Conservation (phyloP, 768 basidiomycete species). For the Cystoderma amianthinum region DNA sequence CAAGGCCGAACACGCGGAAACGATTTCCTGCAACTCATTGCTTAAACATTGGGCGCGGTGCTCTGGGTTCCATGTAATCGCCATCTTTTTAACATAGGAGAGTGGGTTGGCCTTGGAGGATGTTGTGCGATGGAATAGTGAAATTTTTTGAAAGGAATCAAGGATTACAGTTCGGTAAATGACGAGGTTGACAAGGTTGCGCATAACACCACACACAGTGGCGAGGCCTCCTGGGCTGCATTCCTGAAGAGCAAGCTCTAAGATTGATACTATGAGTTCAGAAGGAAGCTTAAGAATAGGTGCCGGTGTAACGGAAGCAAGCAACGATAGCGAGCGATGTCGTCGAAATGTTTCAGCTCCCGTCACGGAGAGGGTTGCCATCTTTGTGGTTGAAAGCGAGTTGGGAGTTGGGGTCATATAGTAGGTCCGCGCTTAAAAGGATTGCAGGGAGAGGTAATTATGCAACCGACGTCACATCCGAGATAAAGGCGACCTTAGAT, state of each 20-base stretch:
- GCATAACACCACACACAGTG: constrained; percentile 21
- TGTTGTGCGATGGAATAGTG: constrained; percentile 28
- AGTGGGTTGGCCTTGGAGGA: constrained; percentile 20
- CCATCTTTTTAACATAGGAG: constrained; percentile 27
- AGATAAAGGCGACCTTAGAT: neutral
- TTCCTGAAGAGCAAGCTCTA: constrained; percentile 23
- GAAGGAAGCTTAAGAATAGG: constrained; percentile 25
- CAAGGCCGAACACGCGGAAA: constrained; percentile 25
- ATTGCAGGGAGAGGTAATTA: neutral
- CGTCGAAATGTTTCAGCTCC: constrained; percentile 1
- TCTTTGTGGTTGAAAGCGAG: neutral
- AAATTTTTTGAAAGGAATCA: constrained; percentile 16
- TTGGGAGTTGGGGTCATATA: neutral
- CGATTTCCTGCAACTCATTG: constrained; percentile 17
- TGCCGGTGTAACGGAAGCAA: constrained; percentile 10
- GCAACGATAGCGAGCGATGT: constrained; percentile 11
- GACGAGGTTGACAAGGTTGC: constrained; percentile 22
- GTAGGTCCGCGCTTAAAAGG: neutral
- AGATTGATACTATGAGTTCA: constrained; percentile 28
- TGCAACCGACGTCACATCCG: neutral
- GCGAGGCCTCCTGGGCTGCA: constrained; percentile 22
- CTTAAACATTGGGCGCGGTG: constrained; percentile 6
- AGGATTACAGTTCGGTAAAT: constrained; percentile 33
- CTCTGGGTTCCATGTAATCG: constrained; percentile 20
- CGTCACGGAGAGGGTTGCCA: constrained; percentile 5